Conservation (phyloP, 345 rosid genomes). For the Dipteronia sinensis region DNA sequence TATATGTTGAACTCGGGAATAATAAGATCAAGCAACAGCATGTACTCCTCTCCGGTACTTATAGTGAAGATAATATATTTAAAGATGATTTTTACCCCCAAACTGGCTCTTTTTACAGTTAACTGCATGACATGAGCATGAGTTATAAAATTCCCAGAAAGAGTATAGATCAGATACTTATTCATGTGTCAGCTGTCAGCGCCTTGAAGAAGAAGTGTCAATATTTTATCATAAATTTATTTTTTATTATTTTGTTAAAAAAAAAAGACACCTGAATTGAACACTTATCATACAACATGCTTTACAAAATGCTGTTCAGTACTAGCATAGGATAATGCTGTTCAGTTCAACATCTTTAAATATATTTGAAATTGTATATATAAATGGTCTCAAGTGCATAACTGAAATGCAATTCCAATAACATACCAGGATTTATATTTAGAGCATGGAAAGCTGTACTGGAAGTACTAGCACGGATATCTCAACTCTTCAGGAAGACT, state of each 20-base stretch:
- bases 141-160: not conserved
- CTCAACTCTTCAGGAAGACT: constrained; percentile 20
- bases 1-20: no score
- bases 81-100: no score
- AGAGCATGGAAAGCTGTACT: not conserved
- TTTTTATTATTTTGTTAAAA: not conserved
- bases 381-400: not conserved
- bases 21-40: no score
- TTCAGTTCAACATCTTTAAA: not conserved
- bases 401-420: not conserved
- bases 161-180: not conserved
- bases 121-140: no score
- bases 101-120: no score
- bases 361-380: not conserved
- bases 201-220: not conserved
- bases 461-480: not conserved
- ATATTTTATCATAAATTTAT: not conserved
- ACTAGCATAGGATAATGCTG: no score
- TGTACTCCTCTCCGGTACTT: no score
- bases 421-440: not conserved
- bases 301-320: no score
- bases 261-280: not conserved
- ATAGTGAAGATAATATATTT: no score
- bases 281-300: not conserved
- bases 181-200: not conserved